A percentile compares a stretch with the other conserved stretches of the same genome.
phyloP scores from a whole-genome alignment of 2,329 filamentous ascomycete genomes.

The Akanthomyces lecanii region DNA sequence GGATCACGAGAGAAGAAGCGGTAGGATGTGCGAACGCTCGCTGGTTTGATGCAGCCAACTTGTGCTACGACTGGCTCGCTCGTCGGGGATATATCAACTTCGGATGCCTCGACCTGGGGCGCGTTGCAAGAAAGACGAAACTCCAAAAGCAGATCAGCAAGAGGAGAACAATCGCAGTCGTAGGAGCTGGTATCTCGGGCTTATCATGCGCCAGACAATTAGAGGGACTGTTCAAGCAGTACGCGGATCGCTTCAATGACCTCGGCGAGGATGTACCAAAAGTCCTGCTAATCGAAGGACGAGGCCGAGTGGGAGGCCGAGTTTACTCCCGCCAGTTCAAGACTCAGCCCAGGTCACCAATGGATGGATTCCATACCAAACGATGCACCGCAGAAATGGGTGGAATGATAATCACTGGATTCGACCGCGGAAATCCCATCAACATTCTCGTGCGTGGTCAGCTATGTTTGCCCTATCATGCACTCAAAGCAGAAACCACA shows the following conservation, averaged over 20 bases:
- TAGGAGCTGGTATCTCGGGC: slow-evolving; percentile 93
- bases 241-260: slow-evolving; percentile 62
- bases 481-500: slow-evolving; percentile 73
- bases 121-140: slow-evolving; percentile 38
- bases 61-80: slow-evolving; percentile 90
- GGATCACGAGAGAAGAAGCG: slow-evolving; percentile 78
- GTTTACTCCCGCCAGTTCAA: slow-evolving; percentile 77
- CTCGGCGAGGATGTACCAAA: slow-evolving; percentile 65
- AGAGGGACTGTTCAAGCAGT: slow-evolving; percentile 78
- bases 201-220: slow-evolving; percentile 89
- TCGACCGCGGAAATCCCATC: slow-evolving; percentile 90
- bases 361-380: slow-evolving; percentile 50
- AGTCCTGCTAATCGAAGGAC: slow-evolving; percentile 80
- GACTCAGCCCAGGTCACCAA: slow-evolving; percentile 52
- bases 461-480: slow-evolving; percentile 79
- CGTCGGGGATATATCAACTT: slow-evolving; percentile 95
- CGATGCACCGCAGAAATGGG: slow-evolving; percentile 90
- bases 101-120: slow-evolving; percentile 75
- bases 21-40: slow-evolving; percentile 83
- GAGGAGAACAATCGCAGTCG: slow-evolving; percentile 73
- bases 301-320: slow-evolving; percentile 81
- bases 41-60: slow-evolving; percentile 83
- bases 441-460: slow-evolving; percentile 90
- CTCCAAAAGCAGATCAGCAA: slow-evolving; percentile 30
- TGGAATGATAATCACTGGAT: slow-evolving; percentile 96